Base-by-base conservation (phyloP, 179 eudicot species). In the Spergularia azorica region DNA sequence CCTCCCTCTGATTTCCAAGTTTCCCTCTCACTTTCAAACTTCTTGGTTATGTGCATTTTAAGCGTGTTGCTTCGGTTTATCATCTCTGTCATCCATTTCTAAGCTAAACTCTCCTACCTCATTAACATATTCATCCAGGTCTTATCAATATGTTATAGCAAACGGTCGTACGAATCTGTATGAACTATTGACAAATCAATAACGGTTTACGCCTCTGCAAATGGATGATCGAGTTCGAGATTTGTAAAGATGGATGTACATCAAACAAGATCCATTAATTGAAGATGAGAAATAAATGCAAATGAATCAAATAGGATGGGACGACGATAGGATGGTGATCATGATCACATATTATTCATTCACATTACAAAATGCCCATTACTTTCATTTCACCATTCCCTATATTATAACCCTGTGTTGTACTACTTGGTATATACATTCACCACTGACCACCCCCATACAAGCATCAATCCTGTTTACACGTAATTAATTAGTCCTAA, bases 401-500 rank as follows among this genome's bases (percentile, higher is more conserved):
- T 46, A 6, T 46, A 6, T 46, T 46, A 46, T 46, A 46, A 46
- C 7, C 50, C 39, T 36, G 2, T 36, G 39, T 36, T 36, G 39
- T 36, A 46, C 1, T 46, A 46, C 50, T 6, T 46, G 7, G 50
- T 46, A 46, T 54, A 3, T 41, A 16, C 54, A 26, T 66, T n/a
- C 55, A 8, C 70, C 20, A 46, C 50, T n/a, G 36, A 8, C 70
- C 20, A 46, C 50, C 7, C 50, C 50, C 9, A 46, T 46, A 36
- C 50, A 46, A 41, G 39, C 39, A 36, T 36, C 39, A 66, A 41
- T 66, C 55, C 54, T 17, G 1, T 43, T 43, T n/a, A 15, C 70
- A 43, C 14, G 55, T 67, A 67, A 67, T 41, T 67, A 67, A 67
- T 41, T 65, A 65, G 69, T 65, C 51, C n/a, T 36, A 65, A 65